phyloP scores from a whole-genome alignment of 2,329 filamentous ascomycete genomes.

The Ceratocystiopsis sp. region DNA sequence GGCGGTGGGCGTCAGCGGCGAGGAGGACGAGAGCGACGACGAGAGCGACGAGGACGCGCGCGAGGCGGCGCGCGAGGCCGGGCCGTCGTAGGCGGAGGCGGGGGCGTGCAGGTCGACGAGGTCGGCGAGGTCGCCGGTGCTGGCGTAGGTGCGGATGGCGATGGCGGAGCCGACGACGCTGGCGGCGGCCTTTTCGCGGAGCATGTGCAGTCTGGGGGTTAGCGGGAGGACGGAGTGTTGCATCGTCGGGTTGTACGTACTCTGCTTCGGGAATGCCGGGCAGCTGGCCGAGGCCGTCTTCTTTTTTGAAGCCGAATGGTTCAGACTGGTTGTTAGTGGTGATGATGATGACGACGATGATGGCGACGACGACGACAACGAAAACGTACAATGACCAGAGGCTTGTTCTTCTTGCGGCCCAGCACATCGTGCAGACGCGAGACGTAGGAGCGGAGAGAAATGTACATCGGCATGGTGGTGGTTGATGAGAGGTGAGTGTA shows the following conservation, averaged over 20 bases:
- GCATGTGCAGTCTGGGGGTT: slow-evolving; percentile 4
- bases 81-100: neutral
- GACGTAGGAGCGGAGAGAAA: slow-evolving; percentile 14
- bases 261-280: slow-evolving; percentile 42
- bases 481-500: neutral
- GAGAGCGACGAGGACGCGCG: no score
- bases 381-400: slow-evolving; percentile 28
- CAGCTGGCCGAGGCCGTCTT: slow-evolving; percentile 25
- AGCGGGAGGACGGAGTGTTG: neutral
- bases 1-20: neutral
- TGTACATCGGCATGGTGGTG: no score
- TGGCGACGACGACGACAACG: no score
- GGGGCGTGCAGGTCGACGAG: slow-evolving; percentile 2
- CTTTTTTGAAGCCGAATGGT: slow-evolving; percentile 41
- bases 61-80: no score
- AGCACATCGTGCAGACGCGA: slow-evolving; percentile 26
- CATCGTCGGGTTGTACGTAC: no score
- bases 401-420: slow-evolving; percentile 26
- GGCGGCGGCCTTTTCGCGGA: slow-evolving; percentile 10
- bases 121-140: slow-evolving; percentile 3
- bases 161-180: slow-evolving; percentile 8
- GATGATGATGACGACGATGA: no score
- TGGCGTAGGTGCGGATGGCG: slow-evolving; percentile 3
- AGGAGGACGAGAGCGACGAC: no score
- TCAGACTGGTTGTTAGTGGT: slow-evolving; percentile 26